Conservation (phyloP, 75 land plant genomes). For the Adiantum capillusveneris region DNA sequence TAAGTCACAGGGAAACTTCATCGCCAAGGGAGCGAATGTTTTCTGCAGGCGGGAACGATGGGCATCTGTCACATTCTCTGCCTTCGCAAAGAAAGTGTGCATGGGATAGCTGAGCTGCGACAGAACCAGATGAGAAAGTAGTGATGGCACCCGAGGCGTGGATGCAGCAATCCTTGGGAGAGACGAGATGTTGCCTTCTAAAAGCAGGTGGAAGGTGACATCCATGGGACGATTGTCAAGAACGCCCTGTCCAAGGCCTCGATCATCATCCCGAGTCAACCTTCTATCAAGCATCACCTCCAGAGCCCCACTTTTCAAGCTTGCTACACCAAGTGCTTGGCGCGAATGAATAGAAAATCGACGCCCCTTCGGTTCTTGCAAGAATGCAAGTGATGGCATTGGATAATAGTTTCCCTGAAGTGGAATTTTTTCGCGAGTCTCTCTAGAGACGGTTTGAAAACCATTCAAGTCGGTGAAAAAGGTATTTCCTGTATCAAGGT, state of each 20-base stretch:
- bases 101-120: slow-evolving; percentile 85
- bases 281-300: slow-evolving; percentile 96
- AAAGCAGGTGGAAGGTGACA: slow-evolving; percentile 70
- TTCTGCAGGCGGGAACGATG: slow-evolving; percentile 20
- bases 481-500: slow-evolving; percentile 47
- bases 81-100: slow-evolving; percentile 65
- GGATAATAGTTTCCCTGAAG: slow-evolving; percentile 99
- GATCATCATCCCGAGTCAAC: slow-evolving; percentile 72
- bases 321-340: slow-evolving; percentile 88
- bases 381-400: slow-evolving; percentile 95
- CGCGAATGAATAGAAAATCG: slow-evolving; percentile 87
- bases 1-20: slow-evolving; percentile 83
- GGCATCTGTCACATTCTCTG: slow-evolving; percentile 19
- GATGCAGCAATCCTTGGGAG: slow-evolving; percentile 12
- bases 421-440: slow-evolving; percentile 96
- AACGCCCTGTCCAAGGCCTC: slow-evolving; percentile 96
- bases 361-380: slow-evolving; percentile 64
- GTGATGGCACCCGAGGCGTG: slow-evolving; percentile 52
- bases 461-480: slow-evolving; percentile 95
- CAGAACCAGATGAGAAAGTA: slow-evolving; percentile 71
- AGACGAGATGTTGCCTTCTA: slow-evolving; percentile 60
- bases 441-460: slow-evolving; percentile 85
- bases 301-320: slow-evolving; percentile 73
- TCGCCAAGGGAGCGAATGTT: slow-evolving; percentile 43
- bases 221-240: slow-evolving; percentile 86